Evolutionary conservation across 2,329 filamentous ascomycete species (phyloP), one percentile per base, ranked within the genome.

Genomic region (Cladosporium velox): DNA sequence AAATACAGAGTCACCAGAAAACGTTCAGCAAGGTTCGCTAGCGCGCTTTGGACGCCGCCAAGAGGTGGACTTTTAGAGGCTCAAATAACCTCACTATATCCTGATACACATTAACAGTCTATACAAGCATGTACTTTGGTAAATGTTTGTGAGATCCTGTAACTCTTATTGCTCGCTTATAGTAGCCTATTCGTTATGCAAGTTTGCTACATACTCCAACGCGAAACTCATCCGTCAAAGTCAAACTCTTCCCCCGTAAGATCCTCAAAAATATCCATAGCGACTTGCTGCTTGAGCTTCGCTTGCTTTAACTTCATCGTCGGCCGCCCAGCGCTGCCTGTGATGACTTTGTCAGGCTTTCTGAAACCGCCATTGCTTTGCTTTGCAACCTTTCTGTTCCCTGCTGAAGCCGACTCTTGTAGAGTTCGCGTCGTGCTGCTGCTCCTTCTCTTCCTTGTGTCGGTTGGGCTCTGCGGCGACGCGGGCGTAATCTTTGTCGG

Each of bases 241-340:
- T 64, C 61, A 44, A 65, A 49, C 18, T 72, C 69, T 30, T 72
- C 72, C 10, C 68, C 70, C 3, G 71, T 72, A 51, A 75, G 64
- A 47, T 75, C 72, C 58, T 75, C 74, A 35, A 72, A 72, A 3
- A 75, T 74, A 60, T 75, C 72, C 52, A 72, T 61, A 24, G 71
- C 69, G 10, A 75, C 62, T 58, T 73, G 68, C 65, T 74, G 72
- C 59, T 66, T 70, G 58, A 68, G 26, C 51, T 62, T 62, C 57
- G 58, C 68, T 66, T 65, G 64, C 54, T 67, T 71, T 64, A 65
- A 44, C 18, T 68, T 64, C 60, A 64, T 44, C 8, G 34, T 51
- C 4, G 51, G 35, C 15, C 26, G 35, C 3, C 26, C 26, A 32
- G 8, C 35, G n/a, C 41, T 49, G 1, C 68, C 49, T 10, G 28